Conservation (phyloP, 1,284 basidiomycete species). For the Pseudozyma hubeiensis region DNA sequence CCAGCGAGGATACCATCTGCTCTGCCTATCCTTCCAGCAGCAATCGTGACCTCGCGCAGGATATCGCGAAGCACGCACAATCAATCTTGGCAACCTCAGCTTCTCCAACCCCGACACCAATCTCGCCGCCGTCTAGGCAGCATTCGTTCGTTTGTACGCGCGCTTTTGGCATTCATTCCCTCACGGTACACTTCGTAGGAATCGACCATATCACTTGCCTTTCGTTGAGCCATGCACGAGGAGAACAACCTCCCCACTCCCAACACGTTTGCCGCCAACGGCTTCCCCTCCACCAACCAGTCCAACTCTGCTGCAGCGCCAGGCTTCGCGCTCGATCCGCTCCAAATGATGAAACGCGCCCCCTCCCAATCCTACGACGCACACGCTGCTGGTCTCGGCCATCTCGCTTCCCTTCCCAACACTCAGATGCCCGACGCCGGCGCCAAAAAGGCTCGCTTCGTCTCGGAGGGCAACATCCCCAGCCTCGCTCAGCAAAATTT, state of each 20-base stretch:
- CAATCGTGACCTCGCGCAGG: constrained; percentile 5
- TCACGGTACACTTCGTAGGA: too few relatives aligned
- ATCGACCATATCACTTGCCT: background rate
- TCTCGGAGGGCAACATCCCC: constrained; percentile 58
- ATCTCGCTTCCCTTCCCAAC: constrained; percentile 25
- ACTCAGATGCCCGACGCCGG: constrained; percentile 26
- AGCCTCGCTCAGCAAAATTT: constrained; percentile 42
- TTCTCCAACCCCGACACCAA: too few relatives aligned
- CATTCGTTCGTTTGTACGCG: too few relatives aligned
- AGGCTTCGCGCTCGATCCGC: constrained; percentile 39
- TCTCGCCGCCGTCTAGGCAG: too few relatives aligned
- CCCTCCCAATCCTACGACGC: constrained; percentile 56
- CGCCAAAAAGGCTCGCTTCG: constrained; percentile 58
- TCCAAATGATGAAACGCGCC: constrained; percentile 58
- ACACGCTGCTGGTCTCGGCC: constrained; percentile 36
- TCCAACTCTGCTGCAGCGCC: constrained; percentile 23
- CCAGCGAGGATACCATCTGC: too few relatives aligned
- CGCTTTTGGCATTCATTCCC: too few relatives aligned
- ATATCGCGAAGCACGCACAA: constrained; percentile 1
- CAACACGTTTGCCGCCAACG: constrained; percentile 34
- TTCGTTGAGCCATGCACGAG: constrained; percentile 25
- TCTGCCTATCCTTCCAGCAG: too few relatives aligned
- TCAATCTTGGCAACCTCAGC: constrained; percentile 3
- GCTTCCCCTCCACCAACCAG: constrained; percentile 15
- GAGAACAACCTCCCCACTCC: constrained; percentile 30